A percentile compares a stretch with the other conserved stretches of the same genome.
phyloP scores from a whole-genome alignment of 805 yeast species.

The Candida rishiriensis region DNA sequence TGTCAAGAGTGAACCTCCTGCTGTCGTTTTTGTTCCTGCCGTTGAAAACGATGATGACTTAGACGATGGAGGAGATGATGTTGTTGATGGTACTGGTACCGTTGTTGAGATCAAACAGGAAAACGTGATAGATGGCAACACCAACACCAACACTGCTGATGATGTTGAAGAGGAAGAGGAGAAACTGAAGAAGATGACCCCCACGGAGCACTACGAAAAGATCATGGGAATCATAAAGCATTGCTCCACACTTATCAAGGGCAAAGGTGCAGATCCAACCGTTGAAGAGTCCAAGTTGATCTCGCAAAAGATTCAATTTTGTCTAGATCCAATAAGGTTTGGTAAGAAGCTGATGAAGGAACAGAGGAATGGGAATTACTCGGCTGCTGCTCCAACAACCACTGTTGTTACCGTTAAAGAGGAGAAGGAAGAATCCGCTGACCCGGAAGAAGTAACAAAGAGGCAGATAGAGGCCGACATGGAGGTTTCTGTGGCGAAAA shows the following conservation, averaged over 20 bases:
- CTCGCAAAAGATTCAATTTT: constrained; percentile 59
- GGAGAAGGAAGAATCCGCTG: constrained; percentile 8
- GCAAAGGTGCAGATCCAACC: constrained; percentile 38
- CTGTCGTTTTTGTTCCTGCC: not conserved
- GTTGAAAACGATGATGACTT: not conserved
- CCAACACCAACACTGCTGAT: not conserved
- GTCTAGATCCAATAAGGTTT: constrained; percentile 48
- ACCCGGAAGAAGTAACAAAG: constrained; percentile 2
- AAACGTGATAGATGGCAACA: constrained; percentile 1
- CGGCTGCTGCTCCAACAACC: not conserved
- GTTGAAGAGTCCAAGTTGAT: constrained; percentile 59
- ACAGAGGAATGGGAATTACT: not conserved
- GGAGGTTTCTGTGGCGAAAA: constrained; percentile 13
- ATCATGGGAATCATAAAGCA: constrained; percentile 41
- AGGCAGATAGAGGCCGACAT: not conserved
- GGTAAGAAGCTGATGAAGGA: constrained; percentile 22
- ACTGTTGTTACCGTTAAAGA: constrained; percentile 1
- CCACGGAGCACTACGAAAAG: constrained; percentile 35
- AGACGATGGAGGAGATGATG: constrained; percentile 7
- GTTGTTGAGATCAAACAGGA: not conserved
- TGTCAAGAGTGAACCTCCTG: constrained; percentile 4
- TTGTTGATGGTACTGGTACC: constrained; percentile 6
- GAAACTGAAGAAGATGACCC: constrained; percentile 6
- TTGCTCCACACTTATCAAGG: constrained; percentile 46
- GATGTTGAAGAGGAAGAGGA: constrained; percentile 6